Base-by-base conservation (phyloP, 225 moss, liverwort and hornwort species). In the Sphagnum tenellum region DNA sequence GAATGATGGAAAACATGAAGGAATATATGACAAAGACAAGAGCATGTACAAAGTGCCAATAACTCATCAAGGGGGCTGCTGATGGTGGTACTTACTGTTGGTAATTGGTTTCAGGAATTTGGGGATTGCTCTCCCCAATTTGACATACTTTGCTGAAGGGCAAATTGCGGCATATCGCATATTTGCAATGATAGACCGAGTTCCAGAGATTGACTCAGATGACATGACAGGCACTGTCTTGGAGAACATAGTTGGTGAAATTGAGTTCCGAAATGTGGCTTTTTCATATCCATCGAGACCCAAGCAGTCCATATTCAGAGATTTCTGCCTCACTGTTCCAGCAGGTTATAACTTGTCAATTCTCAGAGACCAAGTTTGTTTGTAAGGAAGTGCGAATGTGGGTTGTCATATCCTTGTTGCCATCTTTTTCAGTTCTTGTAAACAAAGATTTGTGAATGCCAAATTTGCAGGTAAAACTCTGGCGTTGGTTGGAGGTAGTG, bases 191-290 rank as follows among this genome's bases (percentile, higher is more conserved):
- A 89, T 91, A 14, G 84, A 87, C 56, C 79, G 86, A 50, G 71
- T 89, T 45, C 91, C 91, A 9, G 77, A 76, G 44, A 91, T 91
- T 46, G 91, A 91, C 69, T 71, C 82, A 4, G 91, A 91, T 13
- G 76, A 73, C 45, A 12, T 60, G 71, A 69, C 59, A 12, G 91
- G 91, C 5, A 70, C 65, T 71, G 78, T 79, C 7, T 62, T 77
- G 55, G 57, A 74, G 63, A 78, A 80, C 67, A 74, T 91, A 9
- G 49, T 70, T 10, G 91, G 91, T n/a, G 63, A 70, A 3, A 76
- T 91, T 46, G 77, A 77, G 65, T 69, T 81, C 57, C 73, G 71
- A 12, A 77, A 81, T 57, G 74, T 81, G 45, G 56, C 63, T 3
- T 81, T 81, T 5, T 59, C 59, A 1, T 81, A 81, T 50, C 81